Percentiles rank a stretch among this genome's conserved stretches.
Evolutionary conservation across 331 rosid species (phyloP).

Genomic region (Erythrophleum ivorense): DNA sequence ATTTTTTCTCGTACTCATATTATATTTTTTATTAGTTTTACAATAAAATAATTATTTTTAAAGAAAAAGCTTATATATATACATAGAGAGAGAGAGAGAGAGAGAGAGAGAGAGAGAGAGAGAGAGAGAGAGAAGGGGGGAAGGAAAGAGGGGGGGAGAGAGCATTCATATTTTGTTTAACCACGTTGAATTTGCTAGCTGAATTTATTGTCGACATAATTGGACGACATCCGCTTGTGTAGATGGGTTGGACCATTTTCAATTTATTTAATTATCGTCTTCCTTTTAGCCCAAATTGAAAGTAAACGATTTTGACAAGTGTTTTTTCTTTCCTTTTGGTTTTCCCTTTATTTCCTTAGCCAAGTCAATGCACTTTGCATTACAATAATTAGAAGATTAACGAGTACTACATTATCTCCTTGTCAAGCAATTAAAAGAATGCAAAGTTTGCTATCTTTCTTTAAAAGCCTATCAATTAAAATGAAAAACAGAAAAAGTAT

Average conservation of each 20-base stretch:
- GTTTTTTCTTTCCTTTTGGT: neutral
- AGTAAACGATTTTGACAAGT: neutral
- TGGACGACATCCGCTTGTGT: constrained; percentile 50
- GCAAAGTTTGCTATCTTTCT: neutral
- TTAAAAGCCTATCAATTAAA: neutral
- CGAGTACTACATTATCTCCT: neutral
- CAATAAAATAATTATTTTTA: too few species aligned
- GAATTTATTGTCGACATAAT: constrained; percentile 51
- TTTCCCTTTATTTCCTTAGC: neutral
- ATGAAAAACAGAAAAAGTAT: neutral
- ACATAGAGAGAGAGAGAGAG: too few species aligned
- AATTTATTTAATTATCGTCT: constrained; percentile 47
- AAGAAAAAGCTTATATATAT: too few species aligned
- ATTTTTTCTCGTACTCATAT: too few species aligned
- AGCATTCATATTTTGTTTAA: neutral
- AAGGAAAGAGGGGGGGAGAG: too few species aligned
- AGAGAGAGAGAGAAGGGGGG: too few species aligned
- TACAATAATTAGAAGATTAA: neutral
- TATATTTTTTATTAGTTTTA: too few species aligned
- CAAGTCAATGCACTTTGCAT: neutral
- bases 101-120: too few species aligned
- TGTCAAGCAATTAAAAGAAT: constrained; percentile 7
- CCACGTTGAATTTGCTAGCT: constrained; percentile 46
- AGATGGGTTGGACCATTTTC: constrained; percentile 22
- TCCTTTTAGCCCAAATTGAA: constrained; percentile 20